Evolutionary conservation across 2,329 filamentous ascomycete genomes (phyloP), one percentile per base, ranked within the genome.

Genomic region (Fusarium sp.): DNA sequence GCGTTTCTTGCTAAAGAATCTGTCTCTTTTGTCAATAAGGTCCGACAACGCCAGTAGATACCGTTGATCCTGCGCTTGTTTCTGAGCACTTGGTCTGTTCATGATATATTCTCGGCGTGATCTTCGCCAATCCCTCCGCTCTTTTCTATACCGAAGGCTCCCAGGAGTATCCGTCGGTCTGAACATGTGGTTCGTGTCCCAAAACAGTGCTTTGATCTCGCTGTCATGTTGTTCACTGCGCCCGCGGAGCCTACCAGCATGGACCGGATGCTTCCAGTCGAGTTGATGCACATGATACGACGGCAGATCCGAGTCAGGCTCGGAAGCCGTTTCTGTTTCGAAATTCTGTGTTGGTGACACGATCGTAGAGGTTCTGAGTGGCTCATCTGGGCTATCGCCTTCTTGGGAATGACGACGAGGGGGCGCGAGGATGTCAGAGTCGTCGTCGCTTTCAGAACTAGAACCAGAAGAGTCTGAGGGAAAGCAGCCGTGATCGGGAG

Each of bases 201-300:
- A 70, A 8, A 33, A 19, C 8, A 70, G 51, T 19, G 49, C 45
- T 19, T 49, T 58, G 37, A 66, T 27, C 45, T 70, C 67, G 8
- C 9, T 54, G 16, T 35, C 15, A 23, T 56, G 60, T 27, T 61
- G 55, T 25, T 64, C 23, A 46, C 66, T 49, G 25, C 35, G 49
- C 23, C 41, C 39, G 37, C 23, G 25, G 19, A 61, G 56, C 15
- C 44, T 51, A 15, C 15, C n/a, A 31, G 41, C 39, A 16, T 42
- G 10, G 11, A 66, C 19, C 14, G 55, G 54, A 25, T 33, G 25
- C 11, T 35, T 35, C 64, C 60, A 60, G 42, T 55, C 37, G n/a
- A 66, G 29, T 25, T 61, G 61, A 31, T 70, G 48, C 12, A 70
- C 55, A 45, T 60, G 27, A 19, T 58, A 69, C 25, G 31, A 33